Conservation (phyloP, 2,329 filamentous ascomycete species). For the Aspergillus puulaauensis region DNA sequence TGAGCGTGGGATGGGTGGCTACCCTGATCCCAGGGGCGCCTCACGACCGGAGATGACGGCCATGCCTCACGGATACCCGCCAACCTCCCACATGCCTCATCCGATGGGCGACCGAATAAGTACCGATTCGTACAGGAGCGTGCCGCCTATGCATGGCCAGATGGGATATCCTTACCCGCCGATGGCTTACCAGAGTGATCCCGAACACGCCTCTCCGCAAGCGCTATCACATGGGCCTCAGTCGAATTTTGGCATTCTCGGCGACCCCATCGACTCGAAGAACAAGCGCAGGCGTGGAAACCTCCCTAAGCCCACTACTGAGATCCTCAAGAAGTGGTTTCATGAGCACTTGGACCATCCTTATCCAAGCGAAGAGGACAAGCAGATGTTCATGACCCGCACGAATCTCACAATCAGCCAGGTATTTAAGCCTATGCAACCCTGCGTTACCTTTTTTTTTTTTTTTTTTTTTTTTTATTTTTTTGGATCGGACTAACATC, state of each 20-base stretch:
- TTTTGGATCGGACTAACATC: not conserved
- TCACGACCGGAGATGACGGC: conserved; percentile 27
- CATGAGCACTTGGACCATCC: conserved; percentile 73
- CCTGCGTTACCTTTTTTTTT: not conserved
- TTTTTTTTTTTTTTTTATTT: not conserved
- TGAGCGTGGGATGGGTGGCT: conserved; percentile 27
- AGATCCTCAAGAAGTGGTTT: conserved; percentile 79
- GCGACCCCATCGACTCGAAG: conserved; percentile 38
- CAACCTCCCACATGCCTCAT: conserved; percentile 16
- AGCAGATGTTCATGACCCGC: conserved; percentile 73
- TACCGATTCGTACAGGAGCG: conserved; percentile 22
- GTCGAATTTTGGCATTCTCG: conserved; percentile 40
- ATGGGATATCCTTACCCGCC: conserved; percentile 28
- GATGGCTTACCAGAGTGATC: conserved; percentile 31
- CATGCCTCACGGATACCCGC: conserved; percentile 17
- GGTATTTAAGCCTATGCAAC: conserved; percentile 28
- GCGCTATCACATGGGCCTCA: conserved; percentile 31
- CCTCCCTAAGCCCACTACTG: conserved; percentile 84
- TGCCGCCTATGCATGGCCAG: conserved; percentile 27
- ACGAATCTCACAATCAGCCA: conserved; percentile 76
- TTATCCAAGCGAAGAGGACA: conserved; percentile 86
- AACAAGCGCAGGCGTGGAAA: conserved; percentile 70
- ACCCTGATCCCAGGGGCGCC: conserved; percentile 25
- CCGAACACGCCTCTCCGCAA: conserved; percentile 33
- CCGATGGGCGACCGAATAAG: conserved; percentile 26